Evolutionary conservation across 345 rosid genomes (phyloP), one percentile per base, ranked within the genome.

Genomic region (Populus deltoides): DNA sequence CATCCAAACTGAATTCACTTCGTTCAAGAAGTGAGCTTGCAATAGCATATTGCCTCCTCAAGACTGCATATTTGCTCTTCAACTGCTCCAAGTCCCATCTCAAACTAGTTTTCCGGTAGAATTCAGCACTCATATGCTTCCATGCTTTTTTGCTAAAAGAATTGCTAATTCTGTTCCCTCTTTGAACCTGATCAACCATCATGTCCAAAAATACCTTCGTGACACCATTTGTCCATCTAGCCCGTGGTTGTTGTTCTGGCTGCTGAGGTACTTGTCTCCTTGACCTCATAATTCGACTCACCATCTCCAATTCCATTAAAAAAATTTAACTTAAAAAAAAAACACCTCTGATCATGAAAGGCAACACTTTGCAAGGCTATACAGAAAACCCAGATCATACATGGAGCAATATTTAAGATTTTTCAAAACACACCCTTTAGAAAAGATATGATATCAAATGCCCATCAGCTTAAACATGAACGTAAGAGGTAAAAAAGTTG

Each of bases 21-120:
- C 25, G 87, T 66, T 78, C 79, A 49, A 88, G 81, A 70, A 91
- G 86, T 24, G 77, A 77, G 81, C 79, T 88, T 27, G 85, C 86
- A 27, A 83, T 47, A 24, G 84, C 81, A 55, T 76, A 79, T 76
- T 91, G 88, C 80, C 83, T 84, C 77, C 80, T 81, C 75, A 87
- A 79, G 70, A 82, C 77, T 6, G 86, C 31, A 62, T 81, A 83
- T 70, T 82, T 71, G 51, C 78, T 85, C 81, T 89, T 85, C 27
- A 87, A 85, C 71, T 83, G 89, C 65, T 87, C 89, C 68, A 45
- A 82, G 53, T 85, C 89, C 89, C 89, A 90, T 74, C 57, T 81
- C 38, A 84, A 68, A 24, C 87, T 85, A 2, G 88, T 85, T 75
- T 81, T 79, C 47, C 68, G 79, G 77, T 53, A 55, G 78, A 91